A percentile compares a stretch with the other conserved stretches of the same genome.
Conservation (phyloP, 1,284 basidiomycete genomes). For the Moesziomyces sp. region DNA sequence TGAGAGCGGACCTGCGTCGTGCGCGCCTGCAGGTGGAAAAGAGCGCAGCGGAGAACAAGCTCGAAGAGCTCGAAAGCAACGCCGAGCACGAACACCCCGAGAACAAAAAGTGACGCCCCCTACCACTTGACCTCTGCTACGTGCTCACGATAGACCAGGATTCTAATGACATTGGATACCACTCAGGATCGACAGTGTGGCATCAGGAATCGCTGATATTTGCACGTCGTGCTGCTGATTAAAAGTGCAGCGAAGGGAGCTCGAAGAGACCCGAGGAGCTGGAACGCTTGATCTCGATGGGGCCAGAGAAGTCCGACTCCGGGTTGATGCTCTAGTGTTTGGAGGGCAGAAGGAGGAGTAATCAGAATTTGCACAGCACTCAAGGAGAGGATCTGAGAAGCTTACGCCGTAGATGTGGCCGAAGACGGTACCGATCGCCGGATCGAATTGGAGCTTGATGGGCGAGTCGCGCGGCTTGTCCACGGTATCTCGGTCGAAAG, state of each 20-base stretch:
- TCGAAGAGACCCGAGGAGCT: constrained; percentile 26
- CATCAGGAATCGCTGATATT: too few species aligned
- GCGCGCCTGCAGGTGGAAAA: constrained; percentile 46
- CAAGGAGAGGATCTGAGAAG: neutral
- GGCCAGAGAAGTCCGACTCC: constrained; percentile 33
- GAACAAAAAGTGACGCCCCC: constrained; percentile 17
- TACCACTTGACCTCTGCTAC: neutral
- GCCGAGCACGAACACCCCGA: constrained; percentile 22
- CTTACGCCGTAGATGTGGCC: constrained; percentile 57
- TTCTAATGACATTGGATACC: neutral
- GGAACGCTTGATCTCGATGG: constrained; percentile 42
- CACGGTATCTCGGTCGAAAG: constrained; percentile 35
- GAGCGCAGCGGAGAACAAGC: constrained; percentile 32
- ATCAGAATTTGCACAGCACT: neutral
- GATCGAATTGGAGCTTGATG: constrained; percentile 54
- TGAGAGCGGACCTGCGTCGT: constrained; percentile 38
- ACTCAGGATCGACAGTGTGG: neutral
- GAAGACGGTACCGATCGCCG: constrained; percentile 44
- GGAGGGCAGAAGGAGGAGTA: neutral
- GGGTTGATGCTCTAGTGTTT: constrained; percentile 39
- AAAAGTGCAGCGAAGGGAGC: constrained; percentile 31
- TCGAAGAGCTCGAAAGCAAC: constrained; percentile 43
- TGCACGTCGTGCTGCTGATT: neutral
- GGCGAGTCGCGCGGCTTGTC: constrained; percentile 26
- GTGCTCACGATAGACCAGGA: neutral